Base-by-base conservation (phyloP, 1,284 basidiomycete species). In the Boletus semigastroideus region DNA sequence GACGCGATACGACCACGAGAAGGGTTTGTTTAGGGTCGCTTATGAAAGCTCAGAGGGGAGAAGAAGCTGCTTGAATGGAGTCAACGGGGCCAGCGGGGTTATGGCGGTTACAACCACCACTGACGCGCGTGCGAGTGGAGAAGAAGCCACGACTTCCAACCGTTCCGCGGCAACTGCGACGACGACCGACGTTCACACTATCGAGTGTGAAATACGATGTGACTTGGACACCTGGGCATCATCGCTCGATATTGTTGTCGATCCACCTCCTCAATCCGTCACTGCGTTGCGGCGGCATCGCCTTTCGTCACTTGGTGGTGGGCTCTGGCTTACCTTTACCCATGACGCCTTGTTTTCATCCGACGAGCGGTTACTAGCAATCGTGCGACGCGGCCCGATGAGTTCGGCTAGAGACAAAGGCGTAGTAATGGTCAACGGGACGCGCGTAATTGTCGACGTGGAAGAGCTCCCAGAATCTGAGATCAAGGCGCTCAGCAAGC, bases 151-250 rank as follows among this genome's bases (percentile, higher is more conserved):
- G 33, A 25, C 40, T 28, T 19, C 31, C 1, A 49, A 43, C 48
- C 36, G 34, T 44, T 39, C 50, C 17, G 14, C 37, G 12, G 20
- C 34, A 10, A 25, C 42, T 1, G 44, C 55, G 19, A 55, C 61
- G 2, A 61, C 57, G 13, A 62, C 51, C 27, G 62, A 67, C 46
- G 63, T 74, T 16, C 82, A 82, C 6, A 74, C 79, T 22, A 86
- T 98, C 53, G 96, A 99, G 66, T 95, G 94, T 67, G 94, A 98
- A 63, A 78, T 99, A 42, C 82, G 97, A 34, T 98, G 96, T 70
- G 96, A 99, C 66, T 74, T 93, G 48, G 93, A 98, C 63, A 87
- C 86, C 0, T 99, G 97, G 97, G 85, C 89, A 1, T 76, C 78
- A 4, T 91, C 87, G 11, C 73, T 99, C 51, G 92, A 97, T 60